Evolutionary conservation across 2,329 filamentous ascomycete species (phyloP), one percentile per base, ranked within the genome.

Genomic region (Calonectria henricotiae): DNA sequence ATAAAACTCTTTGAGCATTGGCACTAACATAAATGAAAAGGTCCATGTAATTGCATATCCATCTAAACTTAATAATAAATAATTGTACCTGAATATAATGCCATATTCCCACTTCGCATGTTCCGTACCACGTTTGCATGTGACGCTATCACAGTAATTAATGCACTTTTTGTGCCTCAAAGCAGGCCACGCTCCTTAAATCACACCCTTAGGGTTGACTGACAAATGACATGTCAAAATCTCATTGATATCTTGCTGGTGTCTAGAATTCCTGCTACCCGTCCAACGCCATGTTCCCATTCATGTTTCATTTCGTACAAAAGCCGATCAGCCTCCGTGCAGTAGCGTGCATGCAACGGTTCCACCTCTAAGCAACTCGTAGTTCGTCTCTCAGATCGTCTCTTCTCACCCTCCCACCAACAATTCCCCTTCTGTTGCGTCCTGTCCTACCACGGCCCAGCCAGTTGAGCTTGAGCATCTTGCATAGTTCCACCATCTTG

Each of bases 401-500:
- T 62, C 88, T 82, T 73, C 84, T 84, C 11, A 89, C 87, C 63
- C 89, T 81, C 0, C 88, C 89, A 2, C 95, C 95, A 0, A 98
- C 95, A 79, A 98, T 96, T 0, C 96, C 96, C 73, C 94, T 90
- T 64, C 96, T 86, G 81, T 98, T 97, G 73, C 96, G 87, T 0
- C 96, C 96, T 4, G 95, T 98, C 41, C 96, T 86, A 0, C 96
- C 96, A 55, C 96, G 87, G 0, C 96, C 96, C 1, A 99, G 88
- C 96, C 96, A 99, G 82, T 99, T 99, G 77, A 98, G 90, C 83
- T 98, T 99, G 71, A 99, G 85, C 76, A 96, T 91, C 79, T 94
- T 92, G 68, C 93, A 94, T 72, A 99, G 85, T 78, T 95, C 90
- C 71, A 96, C 93, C 78, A 98, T 93, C 82, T 92, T 94, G 67